phyloP scores from a whole-genome alignment of 768 basidiomycete species.

The Chalciporus sphaerocephalus region DNA sequence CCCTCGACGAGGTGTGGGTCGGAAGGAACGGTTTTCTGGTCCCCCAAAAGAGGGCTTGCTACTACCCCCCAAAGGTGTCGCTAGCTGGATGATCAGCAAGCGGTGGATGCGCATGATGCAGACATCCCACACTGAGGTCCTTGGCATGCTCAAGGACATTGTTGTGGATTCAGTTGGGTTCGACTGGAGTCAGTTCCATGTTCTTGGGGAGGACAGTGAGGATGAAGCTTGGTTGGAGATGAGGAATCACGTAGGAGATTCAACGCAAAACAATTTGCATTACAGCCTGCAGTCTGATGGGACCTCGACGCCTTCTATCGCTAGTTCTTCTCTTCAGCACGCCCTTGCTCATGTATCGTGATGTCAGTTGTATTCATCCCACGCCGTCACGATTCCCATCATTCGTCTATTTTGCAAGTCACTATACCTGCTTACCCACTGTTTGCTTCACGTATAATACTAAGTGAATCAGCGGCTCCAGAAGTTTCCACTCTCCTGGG shows the following conservation, averaged over 20 bases:
- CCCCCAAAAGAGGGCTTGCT: slow-evolving; percentile 51
- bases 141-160: slow-evolving; percentile 38
- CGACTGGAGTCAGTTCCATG: slow-evolving; percentile 46
- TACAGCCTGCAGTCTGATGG: slow-evolving; percentile 9
- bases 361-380: background rate
- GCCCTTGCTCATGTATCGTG: slow-evolving; percentile 6
- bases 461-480: too few relatives aligned
- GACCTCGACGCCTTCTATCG: slow-evolving; percentile 1
- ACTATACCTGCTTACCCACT: too few relatives aligned
- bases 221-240: slow-evolving; percentile 27
- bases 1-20: slow-evolving; percentile 56
- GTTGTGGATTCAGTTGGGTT: slow-evolving; percentile 46
- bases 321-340: slow-evolving; percentile 12
- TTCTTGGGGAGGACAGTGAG: slow-evolving; percentile 57
- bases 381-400: too few relatives aligned
- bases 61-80: slow-evolving; percentile 60
- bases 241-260: slow-evolving; percentile 1
- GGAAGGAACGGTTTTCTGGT: slow-evolving; percentile 51
- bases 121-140: slow-evolving; percentile 45
- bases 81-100: slow-evolving; percentile 74
- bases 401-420: too few relatives aligned
- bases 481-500: too few relatives aligned
- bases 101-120: slow-evolving; percentile 50
- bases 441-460: too few relatives aligned
- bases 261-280: slow-evolving; percentile 8